A percentile compares a stretch with the other conserved stretches of the same genome.
Evolutionary conservation across 306 rosid species (phyloP).

Genomic region (Cicer arietinum): DNA sequence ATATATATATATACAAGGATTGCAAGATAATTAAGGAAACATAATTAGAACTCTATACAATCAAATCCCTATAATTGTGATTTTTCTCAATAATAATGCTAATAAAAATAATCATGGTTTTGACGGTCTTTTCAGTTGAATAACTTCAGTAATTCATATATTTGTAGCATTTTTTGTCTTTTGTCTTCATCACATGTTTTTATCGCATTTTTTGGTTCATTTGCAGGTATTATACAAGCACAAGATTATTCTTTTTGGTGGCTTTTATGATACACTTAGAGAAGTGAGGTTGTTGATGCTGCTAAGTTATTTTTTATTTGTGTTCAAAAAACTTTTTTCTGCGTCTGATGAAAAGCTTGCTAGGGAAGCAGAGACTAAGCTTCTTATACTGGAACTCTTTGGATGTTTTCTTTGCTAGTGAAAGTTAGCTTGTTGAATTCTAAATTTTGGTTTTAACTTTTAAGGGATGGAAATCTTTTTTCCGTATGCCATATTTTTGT

Average conservation of each 20-base stretch:
- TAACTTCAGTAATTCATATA: conserved; percentile 8
- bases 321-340: not conserved
- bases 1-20: too few species aligned
- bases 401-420: conserved; percentile 28
- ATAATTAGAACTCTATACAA: too few species aligned
- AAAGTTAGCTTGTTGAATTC: conserved; percentile 17
- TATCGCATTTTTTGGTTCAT: conserved; percentile 39
- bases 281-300: conserved; percentile 90
- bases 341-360: conserved; percentile 28
- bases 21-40: too few species aligned
- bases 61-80: too few species aligned
- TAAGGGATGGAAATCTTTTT: conserved; percentile 15
- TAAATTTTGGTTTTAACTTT: conserved; percentile 10
- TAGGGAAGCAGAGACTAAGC: conserved; percentile 16
- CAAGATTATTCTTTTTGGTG: conserved; percentile 95
- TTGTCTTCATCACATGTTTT: conserved; percentile 21
- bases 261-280: conserved; percentile 96
- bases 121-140: not conserved
- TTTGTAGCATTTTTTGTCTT: conserved; percentile 28
- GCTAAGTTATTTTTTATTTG: conserved; percentile 40
- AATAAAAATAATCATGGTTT: too few species aligned
- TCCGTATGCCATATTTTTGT: conserved; percentile 27
- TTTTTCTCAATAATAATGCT: too few species aligned
- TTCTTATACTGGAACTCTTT: conserved; percentile 25
- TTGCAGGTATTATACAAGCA: conserved; percentile 96